phyloP scores from a whole-genome alignment of 805 yeast species.

The Tetrapisispora phaffii region DNA sequence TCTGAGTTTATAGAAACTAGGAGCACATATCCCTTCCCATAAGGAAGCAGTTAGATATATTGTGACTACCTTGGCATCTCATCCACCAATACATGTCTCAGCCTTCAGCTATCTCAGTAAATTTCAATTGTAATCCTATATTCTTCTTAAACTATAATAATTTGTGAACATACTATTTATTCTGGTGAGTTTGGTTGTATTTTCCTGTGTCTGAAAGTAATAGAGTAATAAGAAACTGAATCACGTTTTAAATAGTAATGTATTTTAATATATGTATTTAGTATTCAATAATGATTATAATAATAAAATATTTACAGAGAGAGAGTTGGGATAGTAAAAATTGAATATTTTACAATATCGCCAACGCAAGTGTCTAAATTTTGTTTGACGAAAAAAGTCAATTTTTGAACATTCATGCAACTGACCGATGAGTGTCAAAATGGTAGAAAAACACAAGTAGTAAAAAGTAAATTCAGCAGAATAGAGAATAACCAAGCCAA shows the following conservation, averaged over 20 bases:
- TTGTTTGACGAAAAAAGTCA: neutral
- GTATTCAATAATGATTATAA: neutral
- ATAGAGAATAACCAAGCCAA: no score
- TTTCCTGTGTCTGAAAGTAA: neutral
- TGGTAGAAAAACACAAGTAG: no score
- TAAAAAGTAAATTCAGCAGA: no score
- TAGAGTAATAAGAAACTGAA: neutral
- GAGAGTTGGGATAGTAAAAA: neutral
- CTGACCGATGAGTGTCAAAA: no score
- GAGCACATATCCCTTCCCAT: no score
- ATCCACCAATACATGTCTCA: no score
- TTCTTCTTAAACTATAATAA: neutral
- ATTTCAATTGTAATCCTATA: neutral
- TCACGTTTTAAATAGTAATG: neutral
- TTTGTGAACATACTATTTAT: conserved; percentile 23
- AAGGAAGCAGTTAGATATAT: no score
- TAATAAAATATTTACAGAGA: neutral
- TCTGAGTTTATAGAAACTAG: no score
- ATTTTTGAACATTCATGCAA: no score
- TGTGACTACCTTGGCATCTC: no score
- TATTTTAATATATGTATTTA: neutral
- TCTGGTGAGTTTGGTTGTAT: conserved; percentile 20
- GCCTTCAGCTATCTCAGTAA: no score
- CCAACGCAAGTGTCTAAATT: neutral
- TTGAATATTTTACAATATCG: neutral